phyloP scores from a whole-genome alignment of 2,329 filamentous ascomycete genomes.

The Diaporthe sp. region DNA sequence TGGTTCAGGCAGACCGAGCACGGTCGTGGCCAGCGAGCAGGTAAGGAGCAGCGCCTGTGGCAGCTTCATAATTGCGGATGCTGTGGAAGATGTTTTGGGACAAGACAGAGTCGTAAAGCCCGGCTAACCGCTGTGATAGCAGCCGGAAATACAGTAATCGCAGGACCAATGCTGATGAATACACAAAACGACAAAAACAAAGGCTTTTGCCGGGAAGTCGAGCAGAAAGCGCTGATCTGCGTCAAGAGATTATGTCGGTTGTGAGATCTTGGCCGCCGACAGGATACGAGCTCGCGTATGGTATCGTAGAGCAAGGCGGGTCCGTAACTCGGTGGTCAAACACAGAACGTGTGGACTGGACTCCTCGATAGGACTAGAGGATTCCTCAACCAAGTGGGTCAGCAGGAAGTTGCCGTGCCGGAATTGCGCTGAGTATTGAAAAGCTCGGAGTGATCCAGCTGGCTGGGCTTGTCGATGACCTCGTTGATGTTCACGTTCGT shows the following conservation, averaged over 20 bases:
- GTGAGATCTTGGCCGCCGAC: not conserved
- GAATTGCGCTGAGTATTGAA: not conserved
- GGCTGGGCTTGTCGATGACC: not conserved
- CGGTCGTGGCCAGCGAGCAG: conserved; percentile 26
- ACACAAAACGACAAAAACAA: not conserved
- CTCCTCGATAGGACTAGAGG: conserved; percentile 3
- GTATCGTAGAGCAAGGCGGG: not conserved
- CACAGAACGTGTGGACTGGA: not conserved
- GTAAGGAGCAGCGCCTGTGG: conserved; percentile 29
- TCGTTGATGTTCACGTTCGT: not conserved
- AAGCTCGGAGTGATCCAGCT: not conserved
- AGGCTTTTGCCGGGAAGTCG: not conserved
- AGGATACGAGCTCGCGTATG: conserved; percentile 7
- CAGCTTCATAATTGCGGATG: conserved; percentile 31
- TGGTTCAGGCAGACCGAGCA: conserved; percentile 29
- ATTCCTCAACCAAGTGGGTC: not conserved
- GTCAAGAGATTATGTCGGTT: not conserved
- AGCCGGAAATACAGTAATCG: not conserved
- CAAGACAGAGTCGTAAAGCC: not conserved
- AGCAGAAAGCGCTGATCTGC: not conserved
- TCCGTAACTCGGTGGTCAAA: conserved; percentile 8
- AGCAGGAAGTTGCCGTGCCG: conserved; percentile 9
- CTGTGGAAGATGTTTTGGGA: not conserved
- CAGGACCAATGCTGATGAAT: not conserved
- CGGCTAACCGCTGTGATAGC: not conserved